Evolutionary conservation across 2,329 filamentous ascomycete genomes (phyloP).

Genomic region (Pseudovirgaria hyperparasitica): DNA sequence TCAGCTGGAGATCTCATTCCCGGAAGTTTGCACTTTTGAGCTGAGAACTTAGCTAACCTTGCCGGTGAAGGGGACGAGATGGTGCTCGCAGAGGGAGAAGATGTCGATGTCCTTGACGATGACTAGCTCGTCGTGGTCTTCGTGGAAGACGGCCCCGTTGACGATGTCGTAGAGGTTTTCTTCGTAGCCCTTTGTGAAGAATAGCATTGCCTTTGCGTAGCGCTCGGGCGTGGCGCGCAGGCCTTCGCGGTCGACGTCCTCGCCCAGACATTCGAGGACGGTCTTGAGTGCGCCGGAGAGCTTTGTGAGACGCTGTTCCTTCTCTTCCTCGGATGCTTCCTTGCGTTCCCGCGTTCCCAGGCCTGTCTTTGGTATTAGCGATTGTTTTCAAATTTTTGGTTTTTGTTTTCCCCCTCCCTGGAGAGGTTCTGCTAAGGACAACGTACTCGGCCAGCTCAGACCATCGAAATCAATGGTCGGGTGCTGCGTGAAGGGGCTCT

Average conservation of each 20-base stretch:
- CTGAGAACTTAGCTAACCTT: slow-evolving; percentile 46
- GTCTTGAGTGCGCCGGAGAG: slow-evolving; percentile 50
- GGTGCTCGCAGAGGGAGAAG: slow-evolving; percentile 90
- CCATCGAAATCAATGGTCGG: slow-evolving; percentile 42
- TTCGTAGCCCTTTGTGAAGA: slow-evolving; percentile 94
- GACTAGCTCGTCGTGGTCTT: slow-evolving; percentile 93
- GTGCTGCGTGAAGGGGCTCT: slow-evolving; percentile 37
- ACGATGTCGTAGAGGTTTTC: slow-evolving; percentile 86
- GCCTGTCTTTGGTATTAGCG: slow-evolving; percentile 28
- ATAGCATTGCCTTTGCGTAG: slow-evolving; percentile 91
- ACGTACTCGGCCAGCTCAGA: slow-evolving; percentile 41
- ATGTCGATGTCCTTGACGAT: slow-evolving; percentile 97
- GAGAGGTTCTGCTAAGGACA: background rate
- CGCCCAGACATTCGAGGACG: slow-evolving; percentile 52
- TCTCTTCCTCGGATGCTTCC: slow-evolving; percentile 45
- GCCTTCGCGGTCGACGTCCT: slow-evolving; percentile 52
- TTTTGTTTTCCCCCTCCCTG: background rate
- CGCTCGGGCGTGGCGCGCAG: slow-evolving; percentile 59
- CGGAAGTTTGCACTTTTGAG: background rate
- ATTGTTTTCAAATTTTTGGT: background rate
- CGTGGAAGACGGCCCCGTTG: slow-evolving; percentile 88
- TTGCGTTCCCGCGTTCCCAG: slow-evolving; percentile 50
- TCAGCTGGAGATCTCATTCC: too few relatives aligned
- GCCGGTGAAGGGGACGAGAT: slow-evolving; percentile 89
- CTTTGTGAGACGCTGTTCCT: slow-evolving; percentile 44